Percentiles rank a stretch among this genome's conserved stretches.
Conservation (phyloP, 2,329 filamentous ascomycete genomes). For the Chlorencoelia australis region DNA sequence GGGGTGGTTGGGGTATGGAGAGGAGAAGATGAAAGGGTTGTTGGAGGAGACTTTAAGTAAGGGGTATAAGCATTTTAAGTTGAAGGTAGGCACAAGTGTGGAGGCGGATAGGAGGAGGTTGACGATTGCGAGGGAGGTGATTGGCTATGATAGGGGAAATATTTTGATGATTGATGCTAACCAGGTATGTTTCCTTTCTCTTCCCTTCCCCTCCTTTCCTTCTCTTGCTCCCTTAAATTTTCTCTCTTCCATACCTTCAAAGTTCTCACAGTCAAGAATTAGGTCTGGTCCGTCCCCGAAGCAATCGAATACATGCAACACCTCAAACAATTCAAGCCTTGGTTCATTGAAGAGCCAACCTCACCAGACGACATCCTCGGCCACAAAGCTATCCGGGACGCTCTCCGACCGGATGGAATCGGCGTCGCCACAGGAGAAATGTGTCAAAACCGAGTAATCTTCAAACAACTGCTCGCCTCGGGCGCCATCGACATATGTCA, state of each 20-base stretch:
- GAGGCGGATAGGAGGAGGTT: constrained; percentile 63
- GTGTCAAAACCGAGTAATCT: constrained; percentile 90
- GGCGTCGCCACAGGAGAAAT: constrained; percentile 89
- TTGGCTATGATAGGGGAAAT: constrained; percentile 66
- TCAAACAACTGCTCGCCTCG: constrained; percentile 78
- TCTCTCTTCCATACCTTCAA: too few species aligned
- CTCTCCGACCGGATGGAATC: constrained; percentile 63
- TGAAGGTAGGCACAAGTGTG: constrained; percentile 72
- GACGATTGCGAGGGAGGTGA: constrained; percentile 64
- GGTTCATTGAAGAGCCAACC: constrained; percentile 94
- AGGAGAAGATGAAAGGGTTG: constrained; percentile 74
- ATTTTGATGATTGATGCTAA: constrained; percentile 89
- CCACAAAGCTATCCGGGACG: constrained; percentile 75
- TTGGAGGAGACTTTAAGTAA: constrained; percentile 63
- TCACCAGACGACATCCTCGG: constrained; percentile 83
- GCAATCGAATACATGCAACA: constrained; percentile 80
- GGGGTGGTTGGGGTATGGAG: constrained; percentile 83
- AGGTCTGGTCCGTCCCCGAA: constrained; percentile 80
- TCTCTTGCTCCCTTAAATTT: neutral
- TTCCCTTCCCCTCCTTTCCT: neutral
- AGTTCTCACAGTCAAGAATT: too few species aligned
- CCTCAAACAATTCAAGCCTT: constrained; percentile 73
- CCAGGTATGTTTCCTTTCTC: constrained; percentile 42
- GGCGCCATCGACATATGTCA: constrained; percentile 83
- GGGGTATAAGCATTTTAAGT: constrained; percentile 80